Evolutionary conservation across 2,329 filamentous ascomycete species (phyloP).

Genomic region (Aspergillus sp.): DNA sequence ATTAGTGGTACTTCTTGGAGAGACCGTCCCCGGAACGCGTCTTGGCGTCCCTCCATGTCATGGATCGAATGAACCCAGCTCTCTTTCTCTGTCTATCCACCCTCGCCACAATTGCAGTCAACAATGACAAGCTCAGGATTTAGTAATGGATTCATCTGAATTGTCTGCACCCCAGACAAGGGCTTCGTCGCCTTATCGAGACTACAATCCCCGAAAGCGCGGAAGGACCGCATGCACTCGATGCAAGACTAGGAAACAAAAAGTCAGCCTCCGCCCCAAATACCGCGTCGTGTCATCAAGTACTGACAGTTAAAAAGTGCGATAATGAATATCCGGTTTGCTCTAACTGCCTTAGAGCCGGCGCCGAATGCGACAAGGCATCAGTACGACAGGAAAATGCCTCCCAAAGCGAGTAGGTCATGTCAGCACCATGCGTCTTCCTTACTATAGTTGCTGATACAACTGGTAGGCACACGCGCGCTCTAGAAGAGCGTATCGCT

Average conservation of each 20-base stretch:
- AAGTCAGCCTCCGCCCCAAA: constrained; percentile 26
- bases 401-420: constrained; percentile 34
- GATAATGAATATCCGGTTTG: constrained; percentile 47
- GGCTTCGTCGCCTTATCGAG: constrained; percentile 24
- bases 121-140: constrained; percentile 1
- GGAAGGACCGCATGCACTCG: constrained; percentile 47
- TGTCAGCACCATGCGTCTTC: neutral
- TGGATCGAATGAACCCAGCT: neutral
- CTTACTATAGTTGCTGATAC: constrained; percentile 8
- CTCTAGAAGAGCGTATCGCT: constrained; percentile 43
- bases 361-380: constrained; percentile 44
- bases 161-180: constrained; percentile 22
- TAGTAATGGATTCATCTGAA: constrained; percentile 20
- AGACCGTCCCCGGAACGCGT: constrained; percentile 3
- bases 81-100: neutral
- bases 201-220: constrained; percentile 46
- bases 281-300: neutral
- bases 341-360: constrained; percentile 47
- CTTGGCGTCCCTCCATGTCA: neutral
- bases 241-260: constrained; percentile 49
- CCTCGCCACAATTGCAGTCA: neutral
- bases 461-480: constrained; percentile 40
- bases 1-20: neutral
- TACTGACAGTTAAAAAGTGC: constrained; percentile 31
- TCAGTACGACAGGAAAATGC: constrained; percentile 41